Percentiles rank a stretch among this genome's conserved stretches.
phyloP scores from a whole-genome alignment of 306 rosid species.

The Senna siamea region DNA sequence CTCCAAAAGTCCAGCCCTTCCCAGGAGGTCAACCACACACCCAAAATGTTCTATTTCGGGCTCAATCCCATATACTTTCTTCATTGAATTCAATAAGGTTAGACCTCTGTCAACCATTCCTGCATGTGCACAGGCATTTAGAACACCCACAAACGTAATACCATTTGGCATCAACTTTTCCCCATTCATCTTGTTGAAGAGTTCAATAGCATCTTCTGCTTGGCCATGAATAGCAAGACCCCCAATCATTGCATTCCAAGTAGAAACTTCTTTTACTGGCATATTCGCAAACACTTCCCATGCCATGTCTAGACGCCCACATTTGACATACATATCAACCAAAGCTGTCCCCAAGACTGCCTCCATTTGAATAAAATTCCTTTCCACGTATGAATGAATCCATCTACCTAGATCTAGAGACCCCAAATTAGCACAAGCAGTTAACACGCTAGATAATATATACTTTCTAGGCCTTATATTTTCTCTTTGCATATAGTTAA shows the following conservation, averaged over 20 bases:
- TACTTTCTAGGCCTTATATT: conserved; percentile 45
- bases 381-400: conserved; percentile 56
- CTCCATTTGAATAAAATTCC: conserved; percentile 51
- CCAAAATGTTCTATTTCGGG: conserved; percentile 65
- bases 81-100: conserved; percentile 49
- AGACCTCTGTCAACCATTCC: conserved; percentile 58
- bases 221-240: conserved; percentile 63
- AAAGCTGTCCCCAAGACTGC: conserved; percentile 63
- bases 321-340: conserved; percentile 68
- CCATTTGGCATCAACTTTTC: conserved; percentile 53
- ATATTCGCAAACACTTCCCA: conserved; percentile 66
- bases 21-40: conserved; percentile 59
- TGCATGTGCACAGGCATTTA: conserved; percentile 69
- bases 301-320: conserved; percentile 65
- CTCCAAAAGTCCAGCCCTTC: conserved; percentile 57
- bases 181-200: conserved; percentile 55
- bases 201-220: conserved; percentile 58
- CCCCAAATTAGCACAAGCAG: conserved; percentile 67
- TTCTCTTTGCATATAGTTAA: conserved; percentile 54
- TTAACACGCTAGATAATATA: conserved; percentile 54
- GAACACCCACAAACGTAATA: conserved; percentile 47
- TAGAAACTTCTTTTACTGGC: conserved; percentile 49
- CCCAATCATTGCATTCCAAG: conserved; percentile 77
- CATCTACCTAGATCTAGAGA: conserved; percentile 67
- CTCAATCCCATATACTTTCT: conserved; percentile 46